Conservation (phyloP, 2,329 filamentous ascomycete species). For the Fusarium sulawesiense region DNA sequence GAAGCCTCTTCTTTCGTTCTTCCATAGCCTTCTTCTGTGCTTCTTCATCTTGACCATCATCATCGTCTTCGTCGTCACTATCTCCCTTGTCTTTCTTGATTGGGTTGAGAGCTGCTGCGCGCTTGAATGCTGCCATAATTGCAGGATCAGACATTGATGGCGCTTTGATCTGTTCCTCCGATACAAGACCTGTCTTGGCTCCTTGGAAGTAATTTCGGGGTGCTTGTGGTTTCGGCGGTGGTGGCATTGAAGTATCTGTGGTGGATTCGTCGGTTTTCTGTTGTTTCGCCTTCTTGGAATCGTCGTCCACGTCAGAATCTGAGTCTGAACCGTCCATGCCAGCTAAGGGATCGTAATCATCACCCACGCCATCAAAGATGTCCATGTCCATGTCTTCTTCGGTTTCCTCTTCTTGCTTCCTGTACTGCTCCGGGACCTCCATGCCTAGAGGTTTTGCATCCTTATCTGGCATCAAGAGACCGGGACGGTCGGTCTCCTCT, state of each 20-base stretch:
- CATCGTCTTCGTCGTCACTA: conserved; percentile 37
- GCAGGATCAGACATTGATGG: conserved; percentile 78
- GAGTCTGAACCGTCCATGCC: conserved; percentile 63
- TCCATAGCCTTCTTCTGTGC: conserved; percentile 67
- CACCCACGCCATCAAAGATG: conserved; percentile 74
- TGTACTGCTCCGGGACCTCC: conserved; percentile 72
- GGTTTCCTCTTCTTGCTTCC: conserved; percentile 57
- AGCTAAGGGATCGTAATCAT: conserved; percentile 75
- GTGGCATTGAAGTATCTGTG: conserved; percentile 55
- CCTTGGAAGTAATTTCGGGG: conserved; percentile 72
- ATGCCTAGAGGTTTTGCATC: conserved; percentile 70
- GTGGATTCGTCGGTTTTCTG: conserved; percentile 37
- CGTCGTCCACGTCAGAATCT: conserved; percentile 58
- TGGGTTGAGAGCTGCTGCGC: conserved; percentile 75
- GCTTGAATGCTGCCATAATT: conserved; percentile 85
- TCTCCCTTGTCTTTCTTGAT: conserved; percentile 53
- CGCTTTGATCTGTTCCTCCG: conserved; percentile 61
- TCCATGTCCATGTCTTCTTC: conserved; percentile 67
- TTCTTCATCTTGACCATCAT: conserved; percentile 53
- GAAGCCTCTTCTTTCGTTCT: conserved; percentile 77
- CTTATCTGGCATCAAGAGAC: conserved; percentile 65
- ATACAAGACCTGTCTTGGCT: conserved; percentile 65
- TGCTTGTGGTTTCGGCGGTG: conserved; percentile 57
- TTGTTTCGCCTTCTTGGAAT: conserved; percentile 41
- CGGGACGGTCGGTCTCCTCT: conserved; percentile 52